These are phyloP conservation scores for Acanthamoeba sp. DNA, from an alignment of 208 protist species.

Conservation along the genomic window DNA sequence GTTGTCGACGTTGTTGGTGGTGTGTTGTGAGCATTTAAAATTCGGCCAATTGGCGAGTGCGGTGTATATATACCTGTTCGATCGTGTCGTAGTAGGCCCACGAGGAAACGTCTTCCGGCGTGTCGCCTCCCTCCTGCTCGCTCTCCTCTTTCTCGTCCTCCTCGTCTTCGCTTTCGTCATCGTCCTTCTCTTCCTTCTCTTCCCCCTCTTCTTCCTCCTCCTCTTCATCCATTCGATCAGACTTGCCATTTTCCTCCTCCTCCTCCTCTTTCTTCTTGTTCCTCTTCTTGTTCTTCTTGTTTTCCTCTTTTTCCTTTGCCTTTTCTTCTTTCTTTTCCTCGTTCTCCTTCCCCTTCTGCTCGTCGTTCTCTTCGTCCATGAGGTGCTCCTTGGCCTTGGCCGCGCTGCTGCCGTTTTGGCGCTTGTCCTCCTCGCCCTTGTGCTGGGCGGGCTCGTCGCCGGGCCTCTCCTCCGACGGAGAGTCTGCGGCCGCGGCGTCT, in stretches of 20 bases:
- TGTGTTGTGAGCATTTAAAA: not conserved
- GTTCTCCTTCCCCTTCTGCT: not conserved
- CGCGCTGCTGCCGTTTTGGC: too few relatives aligned
- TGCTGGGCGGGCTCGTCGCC: not conserved
- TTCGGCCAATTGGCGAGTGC: too few relatives aligned
- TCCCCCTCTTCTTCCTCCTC: not conserved
- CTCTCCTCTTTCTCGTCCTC: not conserved
- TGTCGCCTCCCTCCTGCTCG: not conserved
- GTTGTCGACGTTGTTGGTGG: not conserved
- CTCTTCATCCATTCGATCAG: not conserved
- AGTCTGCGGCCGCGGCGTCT: too few relatives aligned
- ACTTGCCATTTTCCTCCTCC: not conserved
- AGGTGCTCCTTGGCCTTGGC: too few relatives aligned
- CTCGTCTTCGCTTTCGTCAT: not conserved
- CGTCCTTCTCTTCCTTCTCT: not conserved
- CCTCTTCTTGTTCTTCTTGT: not conserved
- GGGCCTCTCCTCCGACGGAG: not conserved
- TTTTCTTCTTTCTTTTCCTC: not conserved
- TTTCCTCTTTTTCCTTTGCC: not conserved
- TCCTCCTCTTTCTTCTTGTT: not conserved
- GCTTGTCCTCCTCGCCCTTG: not conserved
- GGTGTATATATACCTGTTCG: not conserved
- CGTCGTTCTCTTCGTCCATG: not conserved
- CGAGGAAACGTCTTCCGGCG: not conserved
- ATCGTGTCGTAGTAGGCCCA: conserved; percentile 27